A percentile compares a stretch with the other conserved stretches of the same genome.
phyloP scores from a whole-genome alignment of 2,329 filamentous ascomycete genomes.

The Sarocladiaceae sp. region DNA sequence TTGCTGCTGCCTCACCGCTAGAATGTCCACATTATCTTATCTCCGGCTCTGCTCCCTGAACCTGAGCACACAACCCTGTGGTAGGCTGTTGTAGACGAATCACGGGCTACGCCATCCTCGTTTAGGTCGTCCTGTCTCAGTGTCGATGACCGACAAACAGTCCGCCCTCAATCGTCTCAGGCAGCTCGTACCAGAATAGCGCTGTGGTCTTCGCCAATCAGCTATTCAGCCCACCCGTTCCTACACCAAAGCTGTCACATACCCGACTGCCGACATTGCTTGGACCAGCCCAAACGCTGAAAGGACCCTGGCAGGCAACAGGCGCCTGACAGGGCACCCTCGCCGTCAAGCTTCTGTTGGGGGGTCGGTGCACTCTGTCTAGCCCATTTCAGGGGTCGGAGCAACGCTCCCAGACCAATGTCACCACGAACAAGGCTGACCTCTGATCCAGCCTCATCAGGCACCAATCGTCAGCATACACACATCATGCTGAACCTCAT shows the following conservation, averaged over 20 bases:
- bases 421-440: slow-evolving; percentile 1
- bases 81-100: background rate
- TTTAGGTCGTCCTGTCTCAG: background rate
- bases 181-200: background rate
- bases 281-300: background rate
- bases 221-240: background rate
- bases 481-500: slow-evolving; percentile 4
- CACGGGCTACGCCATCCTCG: background rate
- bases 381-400: slow-evolving; percentile 2
- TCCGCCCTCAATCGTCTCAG: background rate
- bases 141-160: background rate
- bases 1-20: slow-evolving; percentile 5
- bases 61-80: background rate
- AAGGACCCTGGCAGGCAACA: background rate
- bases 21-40: slow-evolving; percentile 4
- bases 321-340: background rate
- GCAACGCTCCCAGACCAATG: background rate
- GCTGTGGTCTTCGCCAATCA: background rate
- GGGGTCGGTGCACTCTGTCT: background rate
- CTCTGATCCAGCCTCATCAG: background rate
- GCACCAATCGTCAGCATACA: background rate
- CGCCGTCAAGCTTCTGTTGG: background rate
- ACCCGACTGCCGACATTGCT: slow-evolving; percentile 4
- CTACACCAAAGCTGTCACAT: background rate
- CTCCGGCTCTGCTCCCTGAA: background rate